Conservation (phyloP, 2,329 filamentous ascomycete species). For the Lasiodiplodia gonubiensis region DNA sequence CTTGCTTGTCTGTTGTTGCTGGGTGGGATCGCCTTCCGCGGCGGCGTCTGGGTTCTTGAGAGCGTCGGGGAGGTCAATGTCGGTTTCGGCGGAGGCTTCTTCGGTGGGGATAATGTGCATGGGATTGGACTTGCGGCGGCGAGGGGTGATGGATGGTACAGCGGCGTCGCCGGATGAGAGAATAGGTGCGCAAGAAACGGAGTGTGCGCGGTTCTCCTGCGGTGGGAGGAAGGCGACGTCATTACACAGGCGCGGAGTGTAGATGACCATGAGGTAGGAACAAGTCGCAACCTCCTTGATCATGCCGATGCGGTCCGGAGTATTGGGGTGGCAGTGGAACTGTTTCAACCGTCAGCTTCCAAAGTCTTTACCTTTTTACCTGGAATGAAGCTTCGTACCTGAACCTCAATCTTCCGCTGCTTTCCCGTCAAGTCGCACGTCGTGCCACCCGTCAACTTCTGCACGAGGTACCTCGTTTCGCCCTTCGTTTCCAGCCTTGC, state of each 20-base stretch:
- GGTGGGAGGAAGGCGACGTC: conserved; percentile 87
- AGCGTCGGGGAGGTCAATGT: conserved; percentile 29
- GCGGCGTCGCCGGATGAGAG: conserved; percentile 60
- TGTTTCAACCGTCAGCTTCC: conserved; percentile 37
- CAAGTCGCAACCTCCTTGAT: conserved; percentile 94
- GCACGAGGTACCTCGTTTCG: conserved; percentile 83
- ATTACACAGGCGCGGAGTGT: conserved; percentile 85
- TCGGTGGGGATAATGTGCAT: neutral
- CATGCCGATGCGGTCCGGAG: conserved; percentile 79
- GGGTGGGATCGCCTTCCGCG: conserved; percentile 25
- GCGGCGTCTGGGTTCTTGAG: conserved; percentile 34
- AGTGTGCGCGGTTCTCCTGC: conserved; percentile 74
- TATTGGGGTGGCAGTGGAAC: conserved; percentile 78
- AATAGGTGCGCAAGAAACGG: conserved; percentile 77
- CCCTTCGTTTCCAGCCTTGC: conserved; percentile 80
- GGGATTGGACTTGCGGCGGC: neutral
- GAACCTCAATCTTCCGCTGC: conserved; percentile 82
- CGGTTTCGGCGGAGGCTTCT: neutral
- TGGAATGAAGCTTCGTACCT: conserved; percentile 47
- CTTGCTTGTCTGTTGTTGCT: conserved; percentile 37
- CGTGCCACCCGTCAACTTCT: conserved; percentile 79
- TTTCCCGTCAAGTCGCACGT: conserved; percentile 84
- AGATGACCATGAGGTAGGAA: conserved; percentile 89
- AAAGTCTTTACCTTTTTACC: neutral
- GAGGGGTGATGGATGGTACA: conserved; percentile 48